Conservation (phyloP, 768 basidiomycete genomes). For the Hebeloma cylindrosporum region DNA sequence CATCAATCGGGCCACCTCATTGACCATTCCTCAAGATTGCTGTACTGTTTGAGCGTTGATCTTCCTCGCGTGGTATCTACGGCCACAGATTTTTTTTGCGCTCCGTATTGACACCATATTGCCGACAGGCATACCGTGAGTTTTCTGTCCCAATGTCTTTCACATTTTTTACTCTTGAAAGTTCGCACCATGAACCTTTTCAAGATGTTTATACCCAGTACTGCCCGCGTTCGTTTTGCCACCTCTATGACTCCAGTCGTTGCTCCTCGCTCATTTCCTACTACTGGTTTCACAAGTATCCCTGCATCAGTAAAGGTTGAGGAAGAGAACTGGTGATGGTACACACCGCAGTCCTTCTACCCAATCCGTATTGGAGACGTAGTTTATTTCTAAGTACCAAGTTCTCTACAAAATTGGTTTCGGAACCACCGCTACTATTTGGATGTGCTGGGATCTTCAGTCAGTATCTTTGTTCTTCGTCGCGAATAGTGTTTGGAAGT, state of each 20-base stretch:
- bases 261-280: constrained; percentile 1
- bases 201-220: neutral
- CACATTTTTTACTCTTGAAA: too few relatives aligned
- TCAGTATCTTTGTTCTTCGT: neutral
- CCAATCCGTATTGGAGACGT: constrained; percentile 32
- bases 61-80: too few relatives aligned
- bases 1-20: too few relatives aligned
- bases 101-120: too few relatives aligned
- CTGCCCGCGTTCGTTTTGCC: neutral
- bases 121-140: too few relatives aligned
- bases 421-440: constrained; percentile 26
- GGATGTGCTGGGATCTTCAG: constrained; percentile 27
- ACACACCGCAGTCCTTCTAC: constrained; percentile 21
- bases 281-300: neutral
- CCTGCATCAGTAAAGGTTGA: constrained; percentile 13
- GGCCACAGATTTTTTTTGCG: too few relatives aligned
- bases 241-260: neutral
- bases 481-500: too few relatives aligned
- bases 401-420: constrained; percentile 33
- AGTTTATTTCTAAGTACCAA: constrained; percentile 27
- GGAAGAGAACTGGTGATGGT: constrained; percentile 25
- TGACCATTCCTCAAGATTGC: too few relatives aligned
- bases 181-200: neutral
- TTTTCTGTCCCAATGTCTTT: too few relatives aligned
- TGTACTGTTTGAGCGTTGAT: too few relatives aligned